A percentile compares a stretch with the other conserved stretches of the same genome.
These are phyloP conservation scores for Triticum urartu DNA, from an alignment of 176 grass and related monocot genomes.

Conservation along the genomic window DNA sequence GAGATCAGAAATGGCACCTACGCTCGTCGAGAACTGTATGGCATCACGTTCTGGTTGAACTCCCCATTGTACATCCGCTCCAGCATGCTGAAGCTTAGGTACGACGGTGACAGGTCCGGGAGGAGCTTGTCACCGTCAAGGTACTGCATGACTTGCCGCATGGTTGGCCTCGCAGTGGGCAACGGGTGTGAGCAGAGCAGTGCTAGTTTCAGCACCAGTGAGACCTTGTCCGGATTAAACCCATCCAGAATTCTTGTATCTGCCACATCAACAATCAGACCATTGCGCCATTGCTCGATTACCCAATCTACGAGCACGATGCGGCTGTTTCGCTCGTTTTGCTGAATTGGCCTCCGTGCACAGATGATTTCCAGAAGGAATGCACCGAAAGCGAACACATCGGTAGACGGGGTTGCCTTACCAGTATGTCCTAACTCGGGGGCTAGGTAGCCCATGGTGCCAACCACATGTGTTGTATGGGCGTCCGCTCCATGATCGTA, in stretches of 20 bases:
- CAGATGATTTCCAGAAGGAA: conserved; percentile 40
- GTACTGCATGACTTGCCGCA: conserved; percentile 42
- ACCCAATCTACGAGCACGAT: conserved; percentile 38
- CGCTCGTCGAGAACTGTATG: not conserved
- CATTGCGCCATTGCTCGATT: not conserved
- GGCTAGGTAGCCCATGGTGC: conserved; percentile 49
- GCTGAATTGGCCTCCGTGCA: conserved; percentile 27
- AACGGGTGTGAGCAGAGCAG: conserved; percentile 44
- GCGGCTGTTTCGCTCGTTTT: not conserved
- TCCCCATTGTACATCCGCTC: conserved; percentile 13
- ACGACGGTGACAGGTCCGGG: conserved; percentile 27
- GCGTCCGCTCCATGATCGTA: conserved; percentile 35
- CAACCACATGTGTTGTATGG: conserved; percentile 41
- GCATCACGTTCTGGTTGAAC: not conserved
- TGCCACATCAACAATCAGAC: not conserved
- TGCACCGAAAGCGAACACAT: conserved; percentile 36
- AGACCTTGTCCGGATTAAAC: conserved; percentile 19
- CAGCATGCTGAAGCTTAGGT: conserved; percentile 11
- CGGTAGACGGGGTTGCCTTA: conserved; percentile 35
- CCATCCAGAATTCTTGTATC: conserved; percentile 7
- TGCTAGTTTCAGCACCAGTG: conserved; percentile 34
- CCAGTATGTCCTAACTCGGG: conserved; percentile 41
- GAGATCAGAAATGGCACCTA: conserved; percentile 18
- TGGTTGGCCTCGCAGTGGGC: conserved; percentile 41
- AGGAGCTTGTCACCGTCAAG: conserved; percentile 33